Evolutionary conservation across 148 eudicot genomes (phyloP).

Genomic region (Rhododendron ferrugineum): DNA sequence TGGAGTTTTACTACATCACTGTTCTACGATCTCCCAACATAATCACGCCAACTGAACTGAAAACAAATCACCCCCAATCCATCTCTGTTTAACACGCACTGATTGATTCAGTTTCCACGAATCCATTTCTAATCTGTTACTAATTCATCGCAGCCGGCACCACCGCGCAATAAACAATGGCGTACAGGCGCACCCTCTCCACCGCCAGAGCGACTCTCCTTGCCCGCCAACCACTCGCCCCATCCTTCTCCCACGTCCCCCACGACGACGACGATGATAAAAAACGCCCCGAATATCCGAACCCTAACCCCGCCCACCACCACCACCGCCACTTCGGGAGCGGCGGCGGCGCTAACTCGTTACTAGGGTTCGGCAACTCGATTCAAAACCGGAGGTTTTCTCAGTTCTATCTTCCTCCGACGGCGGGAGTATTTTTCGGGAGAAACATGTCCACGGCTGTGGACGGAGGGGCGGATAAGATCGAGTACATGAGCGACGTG

Average conservation of each 20-base stretch:
- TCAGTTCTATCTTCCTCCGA: slow-evolving; percentile 19
- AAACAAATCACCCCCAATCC: too few relatives aligned
- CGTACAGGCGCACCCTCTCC: slow-evolving; percentile 62
- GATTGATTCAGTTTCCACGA: background rate
- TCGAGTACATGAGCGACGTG: slow-evolving; percentile 41
- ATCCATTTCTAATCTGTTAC: background rate
- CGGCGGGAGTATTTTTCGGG: slow-evolving; percentile 17
- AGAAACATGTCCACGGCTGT: slow-evolving; percentile 55
- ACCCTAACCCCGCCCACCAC: slow-evolving; percentile 4
- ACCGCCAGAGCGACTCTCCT: slow-evolving; percentile 43
- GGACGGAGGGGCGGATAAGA: slow-evolving; percentile 36
- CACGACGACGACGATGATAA: slow-evolving; percentile 40
- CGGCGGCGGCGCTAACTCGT: slow-evolving; percentile 7
- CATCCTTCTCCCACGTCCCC: slow-evolving; percentile 40
- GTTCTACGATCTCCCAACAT: background rate
- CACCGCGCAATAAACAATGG: slow-evolving; percentile 33
- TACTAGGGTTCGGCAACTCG: slow-evolving; percentile 14
- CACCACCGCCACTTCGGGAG: slow-evolving; percentile 40
- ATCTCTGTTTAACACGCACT: background rate
- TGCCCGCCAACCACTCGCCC: slow-evolving; percentile 37
- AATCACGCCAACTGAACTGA: background rate
- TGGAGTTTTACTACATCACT: background rate
- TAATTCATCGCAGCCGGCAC: background rate
- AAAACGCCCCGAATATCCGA: slow-evolving; percentile 11
- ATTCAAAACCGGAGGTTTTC: slow-evolving; percentile 14